phyloP scores from a whole-genome alignment of 2,329 filamentous ascomycete genomes.

The Trichophyton mentagrophytes region DNA sequence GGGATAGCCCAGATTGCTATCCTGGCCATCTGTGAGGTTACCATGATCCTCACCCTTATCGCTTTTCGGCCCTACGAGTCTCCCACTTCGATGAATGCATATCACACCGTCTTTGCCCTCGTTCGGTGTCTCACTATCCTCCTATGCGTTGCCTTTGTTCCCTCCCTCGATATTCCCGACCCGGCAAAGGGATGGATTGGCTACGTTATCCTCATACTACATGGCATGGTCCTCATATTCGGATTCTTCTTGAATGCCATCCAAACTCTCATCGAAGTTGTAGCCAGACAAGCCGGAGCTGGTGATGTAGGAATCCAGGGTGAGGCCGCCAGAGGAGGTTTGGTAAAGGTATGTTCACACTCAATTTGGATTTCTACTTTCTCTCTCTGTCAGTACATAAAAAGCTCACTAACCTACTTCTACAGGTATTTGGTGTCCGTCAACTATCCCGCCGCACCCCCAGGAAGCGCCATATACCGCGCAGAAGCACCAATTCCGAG shows the following conservation, averaged over 20 bases:
- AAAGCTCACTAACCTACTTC: conserved; percentile 3
- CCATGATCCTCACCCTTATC: conserved; percentile 73
- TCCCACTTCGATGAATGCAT: conserved; percentile 93
- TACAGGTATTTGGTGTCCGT: conserved; percentile 68
- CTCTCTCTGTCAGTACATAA: background rate
- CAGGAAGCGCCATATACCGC: conserved; percentile 47
- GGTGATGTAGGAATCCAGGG: conserved; percentile 51
- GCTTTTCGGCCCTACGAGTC: conserved; percentile 83
- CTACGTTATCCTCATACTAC: conserved; percentile 76
- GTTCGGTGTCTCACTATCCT: conserved; percentile 65
- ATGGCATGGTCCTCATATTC: conserved; percentile 72
- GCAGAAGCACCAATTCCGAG: conserved; percentile 71
- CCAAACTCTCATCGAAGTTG: conserved; percentile 80
- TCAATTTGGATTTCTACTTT: background rate
- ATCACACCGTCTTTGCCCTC: conserved; percentile 72
- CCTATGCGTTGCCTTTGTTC: conserved; percentile 71
- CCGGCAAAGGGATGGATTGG: conserved; percentile 86
- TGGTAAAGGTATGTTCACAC: conserved; percentile 51
- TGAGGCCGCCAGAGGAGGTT: conserved; percentile 60
- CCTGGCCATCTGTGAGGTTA: conserved; percentile 85
- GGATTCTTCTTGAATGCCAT: conserved; percentile 88
- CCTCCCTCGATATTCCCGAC: conserved; percentile 65
- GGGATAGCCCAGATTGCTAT: conserved; percentile 88
- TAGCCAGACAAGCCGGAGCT: conserved; percentile 67
- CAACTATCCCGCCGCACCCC: conserved; percentile 65